Evolutionary conservation across 257 asterid genomes (phyloP).

Genomic region (Lavandula angustifolia): DNA sequence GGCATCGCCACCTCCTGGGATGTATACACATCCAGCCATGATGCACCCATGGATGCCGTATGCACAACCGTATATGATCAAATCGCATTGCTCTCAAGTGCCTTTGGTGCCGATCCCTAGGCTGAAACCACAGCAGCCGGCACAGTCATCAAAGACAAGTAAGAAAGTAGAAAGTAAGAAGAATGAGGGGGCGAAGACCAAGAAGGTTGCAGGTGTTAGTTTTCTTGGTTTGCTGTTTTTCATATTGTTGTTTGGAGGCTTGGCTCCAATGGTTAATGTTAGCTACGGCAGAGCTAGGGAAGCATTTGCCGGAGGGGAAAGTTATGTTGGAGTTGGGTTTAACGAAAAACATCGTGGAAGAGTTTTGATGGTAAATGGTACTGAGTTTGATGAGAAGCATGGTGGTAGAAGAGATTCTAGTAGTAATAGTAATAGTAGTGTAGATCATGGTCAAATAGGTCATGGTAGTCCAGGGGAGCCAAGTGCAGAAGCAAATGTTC

Average conservation of each 20-base stretch:
- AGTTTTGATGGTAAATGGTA: slow-evolving; percentile 67
- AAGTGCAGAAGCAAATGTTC: slow-evolving; percentile 45
- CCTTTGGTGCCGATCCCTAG: slow-evolving; percentile 94
- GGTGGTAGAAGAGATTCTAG: slow-evolving; percentile 43
- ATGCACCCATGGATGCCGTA: slow-evolving; percentile 96
- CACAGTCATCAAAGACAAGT: slow-evolving; percentile 50
- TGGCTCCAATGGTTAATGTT: slow-evolving; percentile 79
- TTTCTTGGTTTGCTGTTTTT: slow-evolving; percentile 80
- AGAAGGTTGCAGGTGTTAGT: slow-evolving; percentile 92
- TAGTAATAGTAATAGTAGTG: slow-evolving; percentile 32
- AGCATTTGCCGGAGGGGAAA: slow-evolving; percentile 48
- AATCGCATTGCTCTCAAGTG: slow-evolving; percentile 93
- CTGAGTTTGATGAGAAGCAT: slow-evolving; percentile 42
- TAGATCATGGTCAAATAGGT: slow-evolving; percentile 35
- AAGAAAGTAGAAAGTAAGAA: slow-evolving; percentile 72
- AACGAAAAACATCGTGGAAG: slow-evolving; percentile 59
- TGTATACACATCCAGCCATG: slow-evolving; percentile 73
- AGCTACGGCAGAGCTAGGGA: slow-evolving; percentile 69
- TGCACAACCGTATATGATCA: slow-evolving; percentile 77
- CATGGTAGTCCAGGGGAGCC: slow-evolving; percentile 41
- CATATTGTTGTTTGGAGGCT: slow-evolving; percentile 77
- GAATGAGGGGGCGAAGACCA: slow-evolving; percentile 67
- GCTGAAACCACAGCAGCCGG: slow-evolving; percentile 68
- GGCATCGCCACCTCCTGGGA: slow-evolving; percentile 68
- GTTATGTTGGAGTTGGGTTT: slow-evolving; percentile 43